phyloP scores from a whole-genome alignment of 2,329 filamentous ascomycete genomes.

The Amylocarpus encephaloides region DNA sequence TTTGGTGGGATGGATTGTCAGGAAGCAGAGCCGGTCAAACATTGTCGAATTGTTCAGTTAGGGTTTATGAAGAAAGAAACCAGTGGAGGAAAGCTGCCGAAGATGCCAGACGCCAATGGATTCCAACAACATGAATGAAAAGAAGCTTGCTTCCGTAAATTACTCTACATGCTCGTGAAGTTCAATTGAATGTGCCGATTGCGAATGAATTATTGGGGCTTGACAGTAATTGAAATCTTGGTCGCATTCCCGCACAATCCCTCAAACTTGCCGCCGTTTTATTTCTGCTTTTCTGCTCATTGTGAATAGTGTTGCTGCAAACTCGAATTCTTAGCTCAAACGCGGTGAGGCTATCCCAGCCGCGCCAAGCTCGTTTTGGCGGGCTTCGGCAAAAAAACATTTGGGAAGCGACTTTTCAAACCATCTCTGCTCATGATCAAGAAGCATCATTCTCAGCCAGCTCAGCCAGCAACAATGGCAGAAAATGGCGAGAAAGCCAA shows the following conservation, averaged over 20 bases:
- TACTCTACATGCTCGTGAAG: slow-evolving; percentile 1
- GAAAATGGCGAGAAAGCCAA: slow-evolving; percentile 25
- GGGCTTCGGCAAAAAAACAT: slow-evolving; percentile 9
- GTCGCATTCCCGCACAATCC: neutral
- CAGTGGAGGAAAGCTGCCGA: slow-evolving; percentile 28
- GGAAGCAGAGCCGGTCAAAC: slow-evolving; percentile 31
- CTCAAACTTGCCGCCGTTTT: neutral
- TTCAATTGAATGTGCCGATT: neutral
- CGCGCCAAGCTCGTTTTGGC: neutral
- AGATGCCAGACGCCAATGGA: slow-evolving; percentile 30
- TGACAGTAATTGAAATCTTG: neutral
- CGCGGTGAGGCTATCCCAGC: neutral
- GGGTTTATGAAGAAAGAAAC: slow-evolving; percentile 29
- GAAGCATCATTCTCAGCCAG: slow-evolving; percentile 3
- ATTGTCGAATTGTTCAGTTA: slow-evolving; percentile 30
- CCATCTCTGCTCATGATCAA: neutral
- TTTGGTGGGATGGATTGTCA: slow-evolving; percentile 30
- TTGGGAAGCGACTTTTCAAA: neutral
- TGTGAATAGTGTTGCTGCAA: neutral
- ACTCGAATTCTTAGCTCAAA: neutral
- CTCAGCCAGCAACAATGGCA: slow-evolving; percentile 12
- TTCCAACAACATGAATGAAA: slow-evolving; percentile 27
- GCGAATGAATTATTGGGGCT: neutral
- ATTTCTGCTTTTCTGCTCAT: neutral
- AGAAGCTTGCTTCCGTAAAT: slow-evolving; percentile 25